Conservation (phyloP, 768 basidiomycete species). For the Podaxis carcinomalis region DNA sequence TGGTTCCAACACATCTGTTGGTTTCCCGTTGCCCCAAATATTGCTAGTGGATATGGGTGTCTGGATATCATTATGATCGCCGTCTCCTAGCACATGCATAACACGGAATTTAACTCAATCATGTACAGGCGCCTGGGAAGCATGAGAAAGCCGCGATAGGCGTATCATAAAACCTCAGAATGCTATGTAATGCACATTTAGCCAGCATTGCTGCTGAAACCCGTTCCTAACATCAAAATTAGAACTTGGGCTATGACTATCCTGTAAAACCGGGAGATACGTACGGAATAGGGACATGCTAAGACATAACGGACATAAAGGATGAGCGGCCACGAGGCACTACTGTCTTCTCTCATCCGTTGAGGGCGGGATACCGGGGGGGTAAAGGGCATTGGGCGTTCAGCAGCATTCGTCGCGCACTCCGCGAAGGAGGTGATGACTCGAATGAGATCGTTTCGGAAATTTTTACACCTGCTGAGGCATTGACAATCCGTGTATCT, state of each 20-base stretch:
- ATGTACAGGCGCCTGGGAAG: neutral
- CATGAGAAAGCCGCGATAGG: neutral
- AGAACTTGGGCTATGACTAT: neutral
- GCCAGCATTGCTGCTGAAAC: neutral
- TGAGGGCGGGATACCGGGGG: neutral
- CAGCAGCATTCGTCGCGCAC: neutral
- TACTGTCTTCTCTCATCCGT: neutral
- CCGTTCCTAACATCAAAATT: neutral
- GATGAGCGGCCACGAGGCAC: neutral
- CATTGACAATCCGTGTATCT: neutral
- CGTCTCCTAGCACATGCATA: neutral
- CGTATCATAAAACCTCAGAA: neutral
- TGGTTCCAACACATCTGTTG: no score
- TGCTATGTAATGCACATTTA: neutral
- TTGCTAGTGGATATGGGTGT: no score
- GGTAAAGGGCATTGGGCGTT: neutral
- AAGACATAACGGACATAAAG: neutral
- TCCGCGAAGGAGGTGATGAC: neutral
- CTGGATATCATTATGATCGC: neutral
- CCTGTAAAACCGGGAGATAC: neutral
- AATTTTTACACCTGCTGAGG: no score
- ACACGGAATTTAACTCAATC: neutral
- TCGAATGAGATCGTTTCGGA: neutral
- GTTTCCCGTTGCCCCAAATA: no score
- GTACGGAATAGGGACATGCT: neutral